Evolutionary conservation across 1,284 basidiomycete species (phyloP).

Genomic region (Pterulicium gracile): DNA sequence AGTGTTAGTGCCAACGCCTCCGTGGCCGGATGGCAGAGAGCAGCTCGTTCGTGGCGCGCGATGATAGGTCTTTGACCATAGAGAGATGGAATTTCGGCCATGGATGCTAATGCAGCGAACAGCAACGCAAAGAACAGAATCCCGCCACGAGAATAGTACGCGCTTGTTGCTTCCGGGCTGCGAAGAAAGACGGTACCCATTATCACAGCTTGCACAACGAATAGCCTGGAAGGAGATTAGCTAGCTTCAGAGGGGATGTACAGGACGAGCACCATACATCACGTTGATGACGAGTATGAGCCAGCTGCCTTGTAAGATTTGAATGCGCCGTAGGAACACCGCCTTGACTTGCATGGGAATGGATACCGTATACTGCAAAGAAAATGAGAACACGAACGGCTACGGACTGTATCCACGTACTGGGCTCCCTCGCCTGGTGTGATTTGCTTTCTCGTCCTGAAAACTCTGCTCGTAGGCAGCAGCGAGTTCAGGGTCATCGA

Average conservation of each 20-base stretch:
- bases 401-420: conserved; percentile 14
- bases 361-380: conserved; percentile 37
- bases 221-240: conserved; percentile 24
- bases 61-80: conserved; percentile 50
- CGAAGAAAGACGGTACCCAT: conserved; percentile 43
- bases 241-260: no score
- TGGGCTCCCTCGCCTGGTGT: conserved; percentile 14
- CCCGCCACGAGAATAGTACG: conserved; percentile 39
- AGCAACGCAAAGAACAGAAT: conserved; percentile 21
- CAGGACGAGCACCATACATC: no score
- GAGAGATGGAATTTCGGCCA: conserved; percentile 37
- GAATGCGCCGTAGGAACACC: conserved; percentile 53
- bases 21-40: conserved; percentile 43
- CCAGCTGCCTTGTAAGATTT: conserved; percentile 51
- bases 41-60: conserved; percentile 36
- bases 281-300: conserved; percentile 17
- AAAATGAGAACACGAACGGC: neutral
- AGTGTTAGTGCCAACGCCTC: conserved; percentile 49
- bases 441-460: conserved; percentile 37
- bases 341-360: conserved; percentile 54
- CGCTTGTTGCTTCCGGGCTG: conserved; percentile 27
- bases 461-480: conserved; percentile 38
- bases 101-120: conserved; percentile 24
- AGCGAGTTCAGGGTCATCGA: conserved; percentile 24
- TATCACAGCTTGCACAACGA: conserved; percentile 59